A percentile compares a stretch with the other conserved stretches of the same genome.
Conservation (phyloP, 306 rosid species). For the Quercus aquifolioides region DNA sequence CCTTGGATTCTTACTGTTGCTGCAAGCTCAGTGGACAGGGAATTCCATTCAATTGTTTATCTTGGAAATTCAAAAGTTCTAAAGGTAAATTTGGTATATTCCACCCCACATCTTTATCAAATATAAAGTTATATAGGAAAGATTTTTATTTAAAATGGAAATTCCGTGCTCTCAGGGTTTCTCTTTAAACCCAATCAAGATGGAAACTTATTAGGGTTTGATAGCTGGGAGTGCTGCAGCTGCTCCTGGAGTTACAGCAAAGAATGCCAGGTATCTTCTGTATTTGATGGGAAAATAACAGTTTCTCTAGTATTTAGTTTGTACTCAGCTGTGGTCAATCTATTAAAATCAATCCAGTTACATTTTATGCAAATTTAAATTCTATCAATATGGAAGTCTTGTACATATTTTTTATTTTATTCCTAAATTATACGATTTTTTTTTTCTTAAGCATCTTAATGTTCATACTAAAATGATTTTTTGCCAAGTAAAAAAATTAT, state of each 20-base stretch:
- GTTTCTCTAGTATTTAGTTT: slow-evolving; percentile 11
- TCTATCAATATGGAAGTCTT: not conserved
- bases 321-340: not conserved
- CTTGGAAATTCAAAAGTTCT: slow-evolving; percentile 59
- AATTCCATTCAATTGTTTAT: slow-evolving; percentile 50
- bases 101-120: not conserved
- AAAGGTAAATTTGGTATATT: slow-evolving; percentile 41
- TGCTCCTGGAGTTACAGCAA: slow-evolving; percentile 41
- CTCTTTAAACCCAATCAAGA: slow-evolving; percentile 61
- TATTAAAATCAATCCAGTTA: not conserved
- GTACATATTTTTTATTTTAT: not conserved
- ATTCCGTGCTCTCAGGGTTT: slow-evolving; percentile 42
- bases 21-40: slow-evolving; percentile 60
- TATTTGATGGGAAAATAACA: not conserved
- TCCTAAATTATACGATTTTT: not conserved
- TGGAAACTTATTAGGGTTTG: slow-evolving; percentile 41
- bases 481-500: no score
- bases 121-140: not conserved
- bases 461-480: no score
- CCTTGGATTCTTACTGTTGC: slow-evolving; percentile 84
- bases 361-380: not conserved
- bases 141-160: not conserved
- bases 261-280: slow-evolving; percentile 59
- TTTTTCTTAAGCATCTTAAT: not conserved
- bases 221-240: slow-evolving; percentile 60